Percentiles rank a stretch among this genome's conserved stretches.
phyloP scores from a whole-genome alignment of 176 grass and related monocot genomes.

The Ensete ventricosum region DNA sequence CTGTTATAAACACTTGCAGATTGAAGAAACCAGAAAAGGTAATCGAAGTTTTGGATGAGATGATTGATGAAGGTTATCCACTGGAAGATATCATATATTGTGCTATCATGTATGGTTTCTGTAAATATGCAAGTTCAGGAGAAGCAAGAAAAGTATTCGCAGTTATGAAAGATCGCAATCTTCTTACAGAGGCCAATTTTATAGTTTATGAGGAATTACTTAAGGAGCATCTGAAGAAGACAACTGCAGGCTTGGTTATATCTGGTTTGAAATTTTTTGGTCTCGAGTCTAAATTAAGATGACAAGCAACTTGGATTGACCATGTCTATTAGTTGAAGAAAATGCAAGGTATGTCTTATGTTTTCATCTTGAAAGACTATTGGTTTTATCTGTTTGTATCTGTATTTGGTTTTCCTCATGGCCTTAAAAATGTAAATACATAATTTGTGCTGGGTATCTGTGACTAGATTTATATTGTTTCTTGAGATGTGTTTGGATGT shows the following conservation, averaged over 20 bases:
- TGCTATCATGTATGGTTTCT: constrained; percentile 87
- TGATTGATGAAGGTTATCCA: constrained; percentile 57
- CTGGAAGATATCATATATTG: constrained; percentile 66
- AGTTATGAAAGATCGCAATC: constrained; percentile 49
- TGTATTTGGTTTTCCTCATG: too few relatives aligned
- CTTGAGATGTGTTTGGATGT: too few relatives aligned
- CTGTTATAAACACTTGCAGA: constrained; percentile 61
- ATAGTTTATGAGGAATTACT: constrained; percentile 82
- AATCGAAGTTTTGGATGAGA: constrained; percentile 61
- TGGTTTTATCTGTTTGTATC: too few relatives aligned
- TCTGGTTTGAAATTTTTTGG: constrained; percentile 88
- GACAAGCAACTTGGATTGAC: constrained; percentile 42
- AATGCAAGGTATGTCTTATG: background rate
- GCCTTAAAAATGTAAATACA: too few relatives aligned
- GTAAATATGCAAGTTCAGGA: constrained; percentile 79
- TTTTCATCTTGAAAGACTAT: too few relatives aligned
- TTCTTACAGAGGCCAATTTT: constrained; percentile 60
- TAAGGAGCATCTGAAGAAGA: constrained; percentile 77
- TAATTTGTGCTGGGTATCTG: too few relatives aligned
- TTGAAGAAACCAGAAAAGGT: constrained; percentile 61
- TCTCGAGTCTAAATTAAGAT: constrained; percentile 71
- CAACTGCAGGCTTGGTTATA: constrained; percentile 66
- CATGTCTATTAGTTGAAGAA: background rate
- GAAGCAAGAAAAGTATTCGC: constrained; percentile 65
- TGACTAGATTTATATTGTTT: too few relatives aligned